These are phyloP conservation scores for Xylogone sp. DNA, from an alignment of 2,329 filamentous ascomycete species.

Conservation along the genomic window DNA sequence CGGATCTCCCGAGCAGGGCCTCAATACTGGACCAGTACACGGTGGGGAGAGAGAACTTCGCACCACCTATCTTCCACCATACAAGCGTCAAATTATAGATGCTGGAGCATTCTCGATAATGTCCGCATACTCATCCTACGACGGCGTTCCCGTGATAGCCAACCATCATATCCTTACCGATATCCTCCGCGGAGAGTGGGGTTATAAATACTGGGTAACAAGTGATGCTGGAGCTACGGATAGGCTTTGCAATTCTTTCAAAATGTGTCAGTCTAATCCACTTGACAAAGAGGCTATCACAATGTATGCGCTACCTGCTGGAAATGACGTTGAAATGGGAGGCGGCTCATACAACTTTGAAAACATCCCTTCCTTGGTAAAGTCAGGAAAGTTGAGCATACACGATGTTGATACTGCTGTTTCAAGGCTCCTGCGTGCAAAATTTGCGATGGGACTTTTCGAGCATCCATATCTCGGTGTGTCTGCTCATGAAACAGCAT, in stretches of 20 bases:
- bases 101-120: conserved; percentile 65
- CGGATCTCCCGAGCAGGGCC: conserved; percentile 64
- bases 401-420: conserved; percentile 63
- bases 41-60: conserved; percentile 50
- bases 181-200: conserved; percentile 69
- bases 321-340: conserved; percentile 74
- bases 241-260: conserved; percentile 60
- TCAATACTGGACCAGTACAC: conserved; percentile 60
- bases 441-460: conserved; percentile 68
- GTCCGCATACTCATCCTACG: conserved; percentile 72
- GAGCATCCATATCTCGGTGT: conserved; percentile 64
- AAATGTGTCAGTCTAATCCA: conserved; percentile 55
- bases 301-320: conserved; percentile 59
- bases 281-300: conserved; percentile 65
- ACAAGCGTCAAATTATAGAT: conserved; percentile 69
- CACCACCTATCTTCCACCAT: conserved; percentile 54
- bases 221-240: conserved; percentile 70
- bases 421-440: conserved; percentile 59
- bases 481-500: conserved; percentile 47
- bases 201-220: conserved; percentile 63
- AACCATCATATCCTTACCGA: conserved; percentile 63
- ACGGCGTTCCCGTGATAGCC: conserved; percentile 65
- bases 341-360: conserved; percentile 69
- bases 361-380: conserved; percentile 61
- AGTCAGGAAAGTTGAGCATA: conserved; percentile 56